Base-by-base conservation (phyloP, 352 stramenopile species). In the Saprolegnia diclina region DNA sequence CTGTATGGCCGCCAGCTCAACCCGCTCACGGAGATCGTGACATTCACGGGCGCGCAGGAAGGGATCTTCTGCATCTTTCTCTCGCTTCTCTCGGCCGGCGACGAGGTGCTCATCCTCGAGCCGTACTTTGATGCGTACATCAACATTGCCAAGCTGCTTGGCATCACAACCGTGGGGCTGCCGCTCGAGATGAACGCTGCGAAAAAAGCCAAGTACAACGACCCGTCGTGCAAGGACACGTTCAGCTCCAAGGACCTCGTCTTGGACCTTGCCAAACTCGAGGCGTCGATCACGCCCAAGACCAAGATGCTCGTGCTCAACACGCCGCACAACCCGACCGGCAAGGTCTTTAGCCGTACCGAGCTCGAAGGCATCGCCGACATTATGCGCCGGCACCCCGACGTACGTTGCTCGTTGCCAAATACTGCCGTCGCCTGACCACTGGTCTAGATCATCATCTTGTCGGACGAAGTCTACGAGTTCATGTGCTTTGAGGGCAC, bases 401-500 rank as follows among this genome's bases (percentile, higher is more conserved):
- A 92, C 53, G 76, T 93, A 68, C 44, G 18, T 24, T 4, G 10
- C 56, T n/a, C 3, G 13, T 35, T 55, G 38, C 6, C n/a, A 21
- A 16, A 2, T n/a, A 19, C 11, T 56, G 32, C 19, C 29, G 7
- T 57, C 24, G 14, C 52, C 29, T 50, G 21, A 42, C 4, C 4
- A 19, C 16, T 65, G 38, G 19, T 56, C n/a, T 59, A 67, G 62
- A 62, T 93, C 69, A 86, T 98, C 22, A 84, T 99, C 26, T 83
- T 99, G 44, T 98, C 92, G 22, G 97, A 99, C 79, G 97, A 99
- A 79, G 97, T 99, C 26, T 99, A 99, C 80, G 97, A 99, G 76
- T 97, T 97, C 78, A 98, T 98, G 71, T 80, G 93, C 52, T 96
- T 94, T 45, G 88, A 95, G 71, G 81, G 82, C 52, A 80, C 81